These are phyloP conservation scores for Cupressus sempervirens DNA, from an alignment of 75 land plant genomes.

Conservation along the genomic window DNA sequence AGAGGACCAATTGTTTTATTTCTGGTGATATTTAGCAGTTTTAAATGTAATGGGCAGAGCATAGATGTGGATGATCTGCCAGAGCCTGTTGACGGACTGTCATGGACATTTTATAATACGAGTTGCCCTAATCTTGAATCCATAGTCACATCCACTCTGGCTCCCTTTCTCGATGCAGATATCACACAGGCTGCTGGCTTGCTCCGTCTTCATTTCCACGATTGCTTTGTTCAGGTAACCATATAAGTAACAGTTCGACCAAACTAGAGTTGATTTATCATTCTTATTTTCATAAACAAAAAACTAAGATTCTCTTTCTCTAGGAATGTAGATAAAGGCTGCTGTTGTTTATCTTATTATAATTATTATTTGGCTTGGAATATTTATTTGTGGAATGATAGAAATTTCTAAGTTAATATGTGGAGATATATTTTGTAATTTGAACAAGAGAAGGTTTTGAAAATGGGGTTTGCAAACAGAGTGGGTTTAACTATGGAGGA, in stretches of 20 bases:
- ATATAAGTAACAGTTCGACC: background rate
- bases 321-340: too few species aligned
- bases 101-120: conserved; percentile 1
- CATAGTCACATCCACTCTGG: background rate
- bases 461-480: too few species aligned
- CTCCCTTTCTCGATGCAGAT: background rate
- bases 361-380: too few species aligned
- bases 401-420: too few species aligned
- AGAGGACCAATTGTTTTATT: background rate
- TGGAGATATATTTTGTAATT: too few species aligned
- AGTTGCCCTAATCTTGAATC: background rate
- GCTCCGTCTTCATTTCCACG: background rate
- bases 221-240: background rate
- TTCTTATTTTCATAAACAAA: too few species aligned
- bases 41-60: background rate
- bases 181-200: background rate
- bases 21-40: background rate
- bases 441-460: too few species aligned
- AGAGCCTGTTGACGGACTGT: background rate
- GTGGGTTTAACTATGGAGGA: too few species aligned
- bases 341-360: too few species aligned
- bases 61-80: background rate
- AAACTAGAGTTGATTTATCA: too few species aligned
- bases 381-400: too few species aligned
- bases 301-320: too few species aligned